phyloP scores from a whole-genome alignment of 1,284 basidiomycete genomes.

The Pyrrhoderma lamaoense region DNA sequence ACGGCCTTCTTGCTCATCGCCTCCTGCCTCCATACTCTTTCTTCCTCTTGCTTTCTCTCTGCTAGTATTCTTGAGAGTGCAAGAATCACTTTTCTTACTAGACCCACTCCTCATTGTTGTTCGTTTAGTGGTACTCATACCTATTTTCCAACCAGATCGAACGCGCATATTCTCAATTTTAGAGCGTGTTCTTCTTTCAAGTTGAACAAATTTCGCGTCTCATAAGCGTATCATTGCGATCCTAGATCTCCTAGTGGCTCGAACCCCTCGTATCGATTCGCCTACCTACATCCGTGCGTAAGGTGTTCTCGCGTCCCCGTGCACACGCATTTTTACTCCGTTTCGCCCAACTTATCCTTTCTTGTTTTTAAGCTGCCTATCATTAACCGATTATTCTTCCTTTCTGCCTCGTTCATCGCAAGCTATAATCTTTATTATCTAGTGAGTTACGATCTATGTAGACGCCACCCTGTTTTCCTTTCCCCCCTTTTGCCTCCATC shows the following conservation, averaged over 20 bases:
- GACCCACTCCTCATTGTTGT: conserved; percentile 2
- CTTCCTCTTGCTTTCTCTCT: conserved; percentile 33
- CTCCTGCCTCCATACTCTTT: conserved; percentile 36
- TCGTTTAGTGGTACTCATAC: background rate
- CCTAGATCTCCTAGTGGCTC: conserved; percentile 31
- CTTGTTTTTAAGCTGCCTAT: conserved; percentile 18
- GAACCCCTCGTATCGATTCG: conserved; percentile 23
- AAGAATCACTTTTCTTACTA: conserved; percentile 9
- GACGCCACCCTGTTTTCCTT: conserved; percentile 1
- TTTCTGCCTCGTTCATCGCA: conserved; percentile 5
- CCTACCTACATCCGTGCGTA: conserved; percentile 19
- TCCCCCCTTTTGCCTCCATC: conserved; percentile 18
- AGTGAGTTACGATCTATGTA: background rate
- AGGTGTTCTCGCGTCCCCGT: conserved; percentile 25
- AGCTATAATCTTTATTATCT: conserved; percentile 16
- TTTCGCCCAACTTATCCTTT: conserved; percentile 11
- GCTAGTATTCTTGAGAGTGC: conserved; percentile 14
- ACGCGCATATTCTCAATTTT: conserved; percentile 12
- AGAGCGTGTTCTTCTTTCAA: conserved; percentile 24
- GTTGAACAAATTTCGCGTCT: conserved; percentile 31
- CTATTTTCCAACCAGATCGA: background rate
- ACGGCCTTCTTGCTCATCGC: conserved; percentile 34
- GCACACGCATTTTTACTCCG: background rate
- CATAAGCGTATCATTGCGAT: conserved; percentile 42
- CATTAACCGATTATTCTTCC: conserved; percentile 8